phyloP scores from a whole-genome alignment of 164 flowering plant genomes.

The Protea cynaroides region DNA sequence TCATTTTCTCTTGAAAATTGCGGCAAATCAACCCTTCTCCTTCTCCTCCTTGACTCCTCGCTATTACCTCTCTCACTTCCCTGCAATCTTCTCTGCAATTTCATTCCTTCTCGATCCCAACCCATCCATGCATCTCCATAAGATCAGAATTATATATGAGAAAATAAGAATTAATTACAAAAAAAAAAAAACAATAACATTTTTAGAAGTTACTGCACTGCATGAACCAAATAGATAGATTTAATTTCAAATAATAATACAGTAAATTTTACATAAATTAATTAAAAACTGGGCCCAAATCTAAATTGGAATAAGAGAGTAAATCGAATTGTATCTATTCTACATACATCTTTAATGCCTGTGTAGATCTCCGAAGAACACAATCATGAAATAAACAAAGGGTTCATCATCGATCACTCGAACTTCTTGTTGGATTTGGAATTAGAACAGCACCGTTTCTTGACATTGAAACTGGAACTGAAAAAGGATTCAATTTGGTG shows the following conservation, averaged over 20 bases:
- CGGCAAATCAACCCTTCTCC: background rate
- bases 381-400: no score
- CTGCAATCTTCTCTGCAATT: background rate
- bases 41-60: no score
- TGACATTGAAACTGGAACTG: background rate
- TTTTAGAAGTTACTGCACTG: no score
- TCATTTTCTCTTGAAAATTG: background rate
- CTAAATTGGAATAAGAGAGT: background rate
- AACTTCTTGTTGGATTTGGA: no score
- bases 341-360: background rate
- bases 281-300: background rate
- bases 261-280: no score
- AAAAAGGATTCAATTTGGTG: conserved; percentile 8
- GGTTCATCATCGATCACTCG: background rate
- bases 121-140: background rate
- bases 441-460: background rate
- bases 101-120: background rate
- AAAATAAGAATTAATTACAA: no score
- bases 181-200: no score
- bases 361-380: background rate
- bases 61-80: no score
- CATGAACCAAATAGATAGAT: background rate
- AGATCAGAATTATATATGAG: no score
- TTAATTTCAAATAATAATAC: background rate
- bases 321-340: background rate